These are phyloP conservation scores for Acanthamoeba pearcei DNA, from an alignment of 208 protist species.

Conservation along the genomic window DNA sequence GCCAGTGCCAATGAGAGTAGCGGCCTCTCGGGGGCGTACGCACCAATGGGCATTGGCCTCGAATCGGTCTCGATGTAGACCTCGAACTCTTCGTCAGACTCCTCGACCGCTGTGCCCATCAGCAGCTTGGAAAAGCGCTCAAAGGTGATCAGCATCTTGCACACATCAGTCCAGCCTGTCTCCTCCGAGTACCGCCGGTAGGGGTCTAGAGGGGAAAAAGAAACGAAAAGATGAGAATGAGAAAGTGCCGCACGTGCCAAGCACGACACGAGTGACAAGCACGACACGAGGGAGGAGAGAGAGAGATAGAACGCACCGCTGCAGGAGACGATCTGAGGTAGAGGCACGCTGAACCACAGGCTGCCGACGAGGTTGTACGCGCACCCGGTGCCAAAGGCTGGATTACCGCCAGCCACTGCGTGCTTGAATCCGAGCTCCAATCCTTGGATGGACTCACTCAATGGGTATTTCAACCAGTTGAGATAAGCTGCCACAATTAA, in stretches of 20 bases:
- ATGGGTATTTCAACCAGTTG: constrained; percentile 20
- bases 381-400: constrained; percentile 53
- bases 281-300: no score
- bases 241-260: no score
- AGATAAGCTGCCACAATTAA: constrained; percentile 27
- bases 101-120: neutral
- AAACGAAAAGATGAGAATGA: no score
- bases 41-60: constrained; percentile 52
- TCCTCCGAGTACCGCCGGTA: constrained; percentile 40
- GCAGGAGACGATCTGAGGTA: neutral
- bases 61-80: neutral
- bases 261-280: no score
- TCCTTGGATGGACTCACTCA: constrained; percentile 31
- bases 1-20: no score
- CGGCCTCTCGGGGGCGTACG: no score
- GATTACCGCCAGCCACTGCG: constrained; percentile 39
- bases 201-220: no score
- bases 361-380: constrained; percentile 45
- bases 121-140: constrained; percentile 33
- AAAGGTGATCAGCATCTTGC: constrained; percentile 44
- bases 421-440: constrained; percentile 60
- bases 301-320: neutral
- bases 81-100: constrained; percentile 20
- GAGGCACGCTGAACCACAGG: neutral
- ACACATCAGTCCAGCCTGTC: constrained; percentile 19